Base-by-base conservation (phyloP, 495 filamentous ascomycete genomes). In the Xylaria castorea region DNA sequence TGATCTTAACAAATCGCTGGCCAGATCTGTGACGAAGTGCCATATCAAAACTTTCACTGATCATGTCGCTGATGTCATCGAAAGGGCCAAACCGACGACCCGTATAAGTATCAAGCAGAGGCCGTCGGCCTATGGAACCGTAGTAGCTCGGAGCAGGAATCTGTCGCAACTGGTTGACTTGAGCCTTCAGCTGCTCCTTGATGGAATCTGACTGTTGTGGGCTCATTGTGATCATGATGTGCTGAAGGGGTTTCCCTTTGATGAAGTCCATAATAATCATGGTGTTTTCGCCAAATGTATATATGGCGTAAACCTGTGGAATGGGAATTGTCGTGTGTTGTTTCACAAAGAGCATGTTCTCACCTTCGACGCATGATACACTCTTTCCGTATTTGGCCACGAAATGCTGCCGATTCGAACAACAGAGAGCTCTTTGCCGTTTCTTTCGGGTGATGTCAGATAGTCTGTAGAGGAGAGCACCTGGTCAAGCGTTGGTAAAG, bases 261-360 rank as follows among this genome's bases (percentile, higher is more conserved):
- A 76, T 44, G 50, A 55, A 71, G 12, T 62, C 68, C 50, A 62
- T 72, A 36, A 74, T 70, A 16, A 66, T 48, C 46, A 72, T 66
- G 46, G 62, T 70, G 0, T 22, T 53, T 48, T 64, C 44, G 25
- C 11, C 51, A 25, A 67, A 67, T 9, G 53, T 36, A 70, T 80
- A 82, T 20, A 81, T 71, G 50, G 83, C 82, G 70, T 81, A 85
- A 53, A 84, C 75, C 34, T 74, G 68, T 20, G 83, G 83, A 27
- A 83, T 72, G 60, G 70, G 71, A 58, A 85, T 74, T 44, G 69
- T 79, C 48, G 81, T 80, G 34, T 71, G 68, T 18, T 79, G 36
- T 71, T 70, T 63, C 22, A 83, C 76, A 73, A 82, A 83, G 34
- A 85, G 72, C 82, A 81, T 82, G 40, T 77, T 84, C 71, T 83